phyloP scores from a whole-genome alignment of 1,139 yeast genomes.

The Geotrichum phurueaensis region DNA sequence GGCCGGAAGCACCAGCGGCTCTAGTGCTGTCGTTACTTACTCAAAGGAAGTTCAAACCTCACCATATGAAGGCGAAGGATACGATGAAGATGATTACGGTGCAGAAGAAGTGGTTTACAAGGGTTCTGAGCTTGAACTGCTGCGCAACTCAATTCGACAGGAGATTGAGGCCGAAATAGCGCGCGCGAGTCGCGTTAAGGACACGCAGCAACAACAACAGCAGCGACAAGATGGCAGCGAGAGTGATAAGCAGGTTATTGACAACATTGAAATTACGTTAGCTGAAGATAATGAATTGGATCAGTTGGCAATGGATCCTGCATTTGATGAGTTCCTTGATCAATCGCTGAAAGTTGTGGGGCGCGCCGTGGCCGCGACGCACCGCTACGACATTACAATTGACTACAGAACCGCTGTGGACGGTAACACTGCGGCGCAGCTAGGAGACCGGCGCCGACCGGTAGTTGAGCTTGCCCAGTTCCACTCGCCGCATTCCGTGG shows the following conservation, averaged over 20 bases:
- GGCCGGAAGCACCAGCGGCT: background rate
- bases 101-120: slow-evolving; percentile 6
- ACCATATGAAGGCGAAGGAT: background rate
- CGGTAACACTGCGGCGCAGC: slow-evolving; percentile 4
- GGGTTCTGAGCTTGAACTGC: slow-evolving; percentile 6
- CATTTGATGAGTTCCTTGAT: slow-evolving; percentile 32
- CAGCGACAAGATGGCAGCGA: slow-evolving; percentile 13
- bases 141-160: slow-evolving; percentile 8
- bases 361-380: slow-evolving; percentile 35
- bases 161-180: slow-evolving; percentile 18
- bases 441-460: slow-evolving; percentile 4
- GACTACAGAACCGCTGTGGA: slow-evolving; percentile 29
- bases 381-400: slow-evolving; percentile 34
- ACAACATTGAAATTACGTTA: slow-evolving; percentile 3
- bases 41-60: slow-evolving; percentile 27
- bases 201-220: background rate
- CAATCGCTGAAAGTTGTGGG: slow-evolving; percentile 40
- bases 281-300: slow-evolving; percentile 18
- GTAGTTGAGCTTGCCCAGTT: slow-evolving; percentile 27
- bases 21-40: slow-evolving; percentile 22
- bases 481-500: slow-evolving; percentile 24
- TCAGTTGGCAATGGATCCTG: slow-evolving; percentile 9
- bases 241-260: slow-evolving; percentile 5
- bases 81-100: background rate
- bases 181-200: background rate